Base-by-base conservation (phyloP, 2,329 filamentous ascomycete species). In the Neonectria punicea region DNA sequence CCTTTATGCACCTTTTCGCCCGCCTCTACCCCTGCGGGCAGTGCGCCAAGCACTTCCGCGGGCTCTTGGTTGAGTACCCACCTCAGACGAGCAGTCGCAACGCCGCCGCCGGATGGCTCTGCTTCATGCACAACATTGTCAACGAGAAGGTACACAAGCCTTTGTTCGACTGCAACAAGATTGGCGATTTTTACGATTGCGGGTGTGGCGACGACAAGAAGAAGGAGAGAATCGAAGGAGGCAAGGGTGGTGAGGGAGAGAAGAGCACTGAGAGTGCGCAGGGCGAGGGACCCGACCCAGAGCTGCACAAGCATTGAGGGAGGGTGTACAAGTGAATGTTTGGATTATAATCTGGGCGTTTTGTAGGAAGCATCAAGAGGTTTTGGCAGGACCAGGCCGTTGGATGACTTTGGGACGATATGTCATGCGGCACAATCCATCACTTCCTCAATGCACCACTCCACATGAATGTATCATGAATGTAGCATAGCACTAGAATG, bases 161-260 rank as follows among this genome's bases (percentile, higher is more conserved):
- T 4, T 65, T 84, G 13, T 92, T 91, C 70, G 88, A 92, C 77
- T 92, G 90, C 72, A 86, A 82, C 63, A 87, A 89, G 32, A 89
- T 92, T 73, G 89, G 89, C 16, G 89, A 92, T 72, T 90, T 90
- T 75, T 92, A 92, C 78, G 89, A 92, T 75, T 92, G 90, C 73
- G 90, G 90, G 0, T 92, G 90, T 73, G 89, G 88, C 14, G 89
- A 91, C n/a, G 88, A 89, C 67, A 81, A 79, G 73, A 73, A 74
- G 53, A 74, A 71, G 58, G 36, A 39, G 36, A 58, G 44, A 16
- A 60, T 53, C 67, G 41, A 77, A 68, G 66, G 56, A 55, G 54
- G 41, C 14, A 36, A 66, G 51, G 53, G 66, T 55, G 73, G 71
- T 36, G 75, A 69, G 22, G 46, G 22, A 49, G 46, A n/a, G 4